Evolutionary conservation across 371 early-diverging fungal genomes (phyloP), one percentile per base, ranked within the genome.

Genomic region (Mucor ambiguus): DNA sequence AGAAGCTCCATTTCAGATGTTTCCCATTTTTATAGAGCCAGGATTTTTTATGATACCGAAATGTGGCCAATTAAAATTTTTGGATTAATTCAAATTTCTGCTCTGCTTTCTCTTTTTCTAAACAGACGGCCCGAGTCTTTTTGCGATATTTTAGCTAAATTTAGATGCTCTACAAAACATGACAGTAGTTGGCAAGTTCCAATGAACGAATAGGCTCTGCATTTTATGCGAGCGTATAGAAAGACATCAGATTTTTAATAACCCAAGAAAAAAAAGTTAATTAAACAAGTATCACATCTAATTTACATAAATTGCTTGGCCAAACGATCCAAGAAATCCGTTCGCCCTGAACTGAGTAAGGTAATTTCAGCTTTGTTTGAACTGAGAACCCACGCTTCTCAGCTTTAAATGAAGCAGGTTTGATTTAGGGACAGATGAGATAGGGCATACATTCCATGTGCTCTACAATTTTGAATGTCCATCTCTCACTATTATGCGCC

Each of bases 121-220:
- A 32, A 20, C n/a, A 56, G 22, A 41, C 56, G 33, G 56, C 56
- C 56, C 54, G 54, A 54, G 54, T 56, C 56, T 56, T 33, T 33
- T 56, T 33, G 56, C 56, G 54, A 46, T 46, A 20, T 20, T 46
- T 46, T 46, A 24, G 22, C 46, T 46, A 46, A 46, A 46, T 46
- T 22, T 46, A 46, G 46, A 46, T 46, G 22, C 20, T 46, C 10
- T 6, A 20, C 46, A 46, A 46, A 46, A 46, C 46, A 46, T 46
- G 46, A 4, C n/a, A n/a, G n/a, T n/a, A n/a, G n/a, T n/a, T n/a
- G n/a, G 22, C 24, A 22, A 46, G 30, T 30, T 6, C 30, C 2
- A 30, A 30, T 6, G 11, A 33, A 9, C 10, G 9, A 3, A 8
- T 33, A 33, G 4, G 44, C n/a, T 20, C 0, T 44, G 12, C 12